These are phyloP conservation scores for Colletotrichum chlorophyti DNA, from an alignment of 2,329 filamentous ascomycete genomes.

Conservation along the genomic window DNA sequence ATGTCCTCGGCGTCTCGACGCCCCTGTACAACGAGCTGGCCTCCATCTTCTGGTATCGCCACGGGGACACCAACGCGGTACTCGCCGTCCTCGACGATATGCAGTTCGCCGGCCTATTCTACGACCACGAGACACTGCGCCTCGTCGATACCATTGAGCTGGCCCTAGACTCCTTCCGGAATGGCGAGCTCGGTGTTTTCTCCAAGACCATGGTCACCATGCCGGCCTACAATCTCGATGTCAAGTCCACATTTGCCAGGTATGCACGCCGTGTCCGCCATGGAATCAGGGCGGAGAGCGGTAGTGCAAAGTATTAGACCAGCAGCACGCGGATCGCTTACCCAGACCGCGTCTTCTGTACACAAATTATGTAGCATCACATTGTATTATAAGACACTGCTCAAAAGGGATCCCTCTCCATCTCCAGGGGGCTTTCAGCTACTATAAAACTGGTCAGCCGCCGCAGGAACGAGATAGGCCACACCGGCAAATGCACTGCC, in stretches of 20 bases:
- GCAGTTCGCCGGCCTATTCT: constrained; percentile 66
- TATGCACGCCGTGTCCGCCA: constrained; percentile 10
- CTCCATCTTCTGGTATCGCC: constrained; percentile 65
- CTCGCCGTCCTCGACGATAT: constrained; percentile 69
- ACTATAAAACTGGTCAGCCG: too few species aligned
- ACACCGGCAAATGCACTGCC: too few species aligned
- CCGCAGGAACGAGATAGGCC: too few species aligned
- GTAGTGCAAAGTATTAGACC: background rate
- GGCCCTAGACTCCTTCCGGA: constrained; percentile 33
- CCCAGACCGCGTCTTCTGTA: too few species aligned
- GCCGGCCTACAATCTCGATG: constrained; percentile 28
- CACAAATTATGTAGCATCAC: too few species aligned
- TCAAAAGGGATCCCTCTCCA: too few species aligned
- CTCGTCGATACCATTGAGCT: constrained; percentile 43
- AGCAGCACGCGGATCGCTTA: too few species aligned
- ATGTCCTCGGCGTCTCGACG: constrained; percentile 74
- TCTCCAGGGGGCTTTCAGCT: too few species aligned
- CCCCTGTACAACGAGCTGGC: constrained; percentile 74
- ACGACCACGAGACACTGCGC: constrained; percentile 55
- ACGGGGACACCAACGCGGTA: constrained; percentile 63
- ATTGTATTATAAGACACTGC: too few species aligned
- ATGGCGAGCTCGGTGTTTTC: constrained; percentile 22
- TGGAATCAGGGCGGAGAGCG: background rate
- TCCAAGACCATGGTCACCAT: constrained; percentile 23
- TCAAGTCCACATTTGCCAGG: constrained; percentile 21